Percentiles rank a stretch among this genome's conserved stretches.
Evolutionary conservation across 306 rosid species (phyloP).

Genomic region (Purshia tridentata): DNA sequence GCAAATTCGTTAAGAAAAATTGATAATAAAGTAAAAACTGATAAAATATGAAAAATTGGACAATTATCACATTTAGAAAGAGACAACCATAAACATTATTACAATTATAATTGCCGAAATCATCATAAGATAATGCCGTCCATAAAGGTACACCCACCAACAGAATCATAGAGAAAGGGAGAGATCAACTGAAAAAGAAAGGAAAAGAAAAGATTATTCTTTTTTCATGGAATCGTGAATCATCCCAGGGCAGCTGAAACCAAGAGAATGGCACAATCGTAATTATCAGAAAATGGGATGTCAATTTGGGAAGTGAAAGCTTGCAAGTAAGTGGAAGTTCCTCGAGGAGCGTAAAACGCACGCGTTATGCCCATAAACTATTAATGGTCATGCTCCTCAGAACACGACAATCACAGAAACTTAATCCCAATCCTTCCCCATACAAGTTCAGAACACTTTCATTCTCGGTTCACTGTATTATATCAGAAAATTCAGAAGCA

Average conservation of each 20-base stretch:
- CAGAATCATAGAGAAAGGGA: not conserved
- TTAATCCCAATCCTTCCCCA: slow-evolving; percentile 10
- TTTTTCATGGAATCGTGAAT: not conserved
- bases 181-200: not conserved
- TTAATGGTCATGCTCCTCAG: slow-evolving; percentile 1
- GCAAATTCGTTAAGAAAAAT: too few species aligned
- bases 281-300: not conserved
- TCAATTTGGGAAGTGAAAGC: not conserved
- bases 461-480: slow-evolving; percentile 15
- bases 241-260: not conserved
- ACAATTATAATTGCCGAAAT: too few species aligned
- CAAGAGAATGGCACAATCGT: not conserved
- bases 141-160: not conserved
- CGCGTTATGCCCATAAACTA: not conserved
- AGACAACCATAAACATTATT: too few species aligned
- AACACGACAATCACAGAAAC: slow-evolving; percentile 6
- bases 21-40: too few species aligned
- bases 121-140: not conserved
- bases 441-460: not conserved
- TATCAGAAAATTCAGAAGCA: not conserved
- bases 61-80: too few species aligned
- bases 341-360: not conserved
- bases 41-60: too few species aligned
- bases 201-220: not conserved
- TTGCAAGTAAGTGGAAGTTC: not conserved